Evolutionary conservation across 1,284 basidiomycete genomes (phyloP).

Genomic region (Ganoderma multipileum): DNA sequence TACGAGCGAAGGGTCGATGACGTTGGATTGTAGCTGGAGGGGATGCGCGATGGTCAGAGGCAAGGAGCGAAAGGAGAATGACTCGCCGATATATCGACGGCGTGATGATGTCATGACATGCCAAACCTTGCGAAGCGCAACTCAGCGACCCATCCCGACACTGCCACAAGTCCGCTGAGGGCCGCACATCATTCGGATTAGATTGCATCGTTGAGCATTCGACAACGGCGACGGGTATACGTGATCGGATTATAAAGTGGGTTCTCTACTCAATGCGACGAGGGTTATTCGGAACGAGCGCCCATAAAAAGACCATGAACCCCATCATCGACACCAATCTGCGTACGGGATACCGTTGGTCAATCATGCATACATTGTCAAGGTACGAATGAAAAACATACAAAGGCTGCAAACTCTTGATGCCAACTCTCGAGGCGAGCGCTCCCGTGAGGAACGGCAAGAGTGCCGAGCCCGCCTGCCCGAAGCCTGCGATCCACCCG

Average conservation of each 20-base stretch:
- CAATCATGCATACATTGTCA: not conserved
- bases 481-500: conserved; percentile 64
- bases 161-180: no score
- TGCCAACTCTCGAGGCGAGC: conserved; percentile 53
- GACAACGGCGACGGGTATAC: not conserved
- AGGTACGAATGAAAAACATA: conserved; percentile 3
- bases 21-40: not conserved
- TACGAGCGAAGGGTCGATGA: no score
- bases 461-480: conserved; percentile 60
- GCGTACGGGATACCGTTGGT: not conserved
- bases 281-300: conserved; percentile 27
- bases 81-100: not conserved
- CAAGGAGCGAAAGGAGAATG: not conserved
- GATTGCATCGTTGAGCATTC: not conserved
- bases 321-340: conserved; percentile 37
- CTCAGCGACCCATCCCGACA: not conserved
- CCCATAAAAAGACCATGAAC: conserved; percentile 35
- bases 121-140: not conserved
- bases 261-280: conserved; percentile 26
- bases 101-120: conserved; percentile 1
- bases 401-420: conserved; percentile 35
- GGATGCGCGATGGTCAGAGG: not conserved
- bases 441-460: conserved; percentile 65
- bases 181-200: not conserved
- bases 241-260: not conserved